A percentile compares a stretch with the other conserved stretches of the same genome.
Evolutionary conservation across 2,329 filamentous ascomycete genomes (phyloP).

Genomic region (Cladorrhinum sp.): DNA sequence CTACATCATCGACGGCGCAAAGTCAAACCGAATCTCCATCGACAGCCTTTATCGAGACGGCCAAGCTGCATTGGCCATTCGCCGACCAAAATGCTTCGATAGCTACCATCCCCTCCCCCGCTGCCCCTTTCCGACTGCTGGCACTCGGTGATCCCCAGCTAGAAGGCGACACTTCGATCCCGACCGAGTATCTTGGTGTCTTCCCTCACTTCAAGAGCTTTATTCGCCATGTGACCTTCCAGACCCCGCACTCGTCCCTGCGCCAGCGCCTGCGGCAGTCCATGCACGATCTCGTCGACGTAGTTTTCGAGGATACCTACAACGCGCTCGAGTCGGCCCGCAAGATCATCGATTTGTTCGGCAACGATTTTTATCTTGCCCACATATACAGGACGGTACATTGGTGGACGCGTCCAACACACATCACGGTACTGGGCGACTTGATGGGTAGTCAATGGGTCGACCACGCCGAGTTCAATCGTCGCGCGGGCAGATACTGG

Average conservation of each 20-base stretch:
- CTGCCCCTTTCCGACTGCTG: conserved; percentile 80
- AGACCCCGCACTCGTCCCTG: conserved; percentile 44
- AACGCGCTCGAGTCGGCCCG: conserved; percentile 63
- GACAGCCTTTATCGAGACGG: conserved; percentile 39
- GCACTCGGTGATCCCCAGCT: conserved; percentile 89
- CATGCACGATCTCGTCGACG: conserved; percentile 58
- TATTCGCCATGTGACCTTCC: conserved; percentile 46
- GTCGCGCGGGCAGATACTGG: conserved; percentile 75
- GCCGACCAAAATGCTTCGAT: conserved; percentile 25
- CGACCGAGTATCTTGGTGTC: conserved; percentile 50
- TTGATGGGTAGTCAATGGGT: conserved; percentile 96
- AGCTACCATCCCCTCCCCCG: conserved; percentile 25
- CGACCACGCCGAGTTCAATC: conserved; percentile 75
- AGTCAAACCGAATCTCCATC: conserved; percentile 10
- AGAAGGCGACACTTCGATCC: conserved; percentile 85
- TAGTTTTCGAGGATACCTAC: conserved; percentile 66
- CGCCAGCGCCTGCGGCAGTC: conserved; percentile 52
- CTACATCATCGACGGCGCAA: conserved; percentile 18
- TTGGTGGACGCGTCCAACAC: conserved; percentile 84
- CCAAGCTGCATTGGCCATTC: conserved; percentile 40
- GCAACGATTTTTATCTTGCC: conserved; percentile 91
- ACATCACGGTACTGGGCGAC: conserved; percentile 86
- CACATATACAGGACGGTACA: conserved; percentile 83
- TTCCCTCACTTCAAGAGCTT: conserved; percentile 54
- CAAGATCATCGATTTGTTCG: conserved; percentile 83